Percentiles rank a stretch among this genome's conserved stretches.
Conservation (phyloP, 2,329 filamentous ascomycete genomes). For the Fusarium pseudoanthophilum region DNA sequence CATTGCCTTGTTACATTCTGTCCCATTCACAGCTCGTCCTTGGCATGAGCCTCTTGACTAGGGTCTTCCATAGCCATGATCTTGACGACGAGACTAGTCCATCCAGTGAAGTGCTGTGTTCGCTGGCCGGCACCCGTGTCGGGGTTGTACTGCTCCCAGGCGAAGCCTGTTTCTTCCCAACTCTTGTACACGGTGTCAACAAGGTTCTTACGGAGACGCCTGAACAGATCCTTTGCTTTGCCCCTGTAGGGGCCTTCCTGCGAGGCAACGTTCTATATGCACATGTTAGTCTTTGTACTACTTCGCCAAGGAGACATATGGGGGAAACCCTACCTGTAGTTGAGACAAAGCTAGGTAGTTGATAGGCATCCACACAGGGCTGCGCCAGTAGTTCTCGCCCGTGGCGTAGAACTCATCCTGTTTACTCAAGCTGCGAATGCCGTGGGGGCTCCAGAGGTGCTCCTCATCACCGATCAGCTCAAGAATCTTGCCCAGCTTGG, state of each 20-base stretch:
- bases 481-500: conserved; percentile 78
- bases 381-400: conserved; percentile 96
- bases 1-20: background rate
- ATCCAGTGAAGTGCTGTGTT: conserved; percentile 97
- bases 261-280: conserved; percentile 67
- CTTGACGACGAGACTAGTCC: conserved; percentile 98
- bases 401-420: conserved; percentile 86
- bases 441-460: conserved; percentile 89
- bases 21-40: conserved; percentile 60
- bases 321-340: conserved; percentile 72
- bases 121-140: conserved; percentile 93
- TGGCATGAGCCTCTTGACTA: conserved; percentile 45
- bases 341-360: conserved; percentile 88
- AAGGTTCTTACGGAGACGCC: conserved; percentile 80
- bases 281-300: conserved; percentile 45
- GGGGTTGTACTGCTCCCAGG: conserved; percentile 98
- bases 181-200: conserved; percentile 88
- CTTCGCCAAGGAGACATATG: background rate
- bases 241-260: conserved; percentile 74
- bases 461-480: conserved; percentile 83
- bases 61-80: conserved; percentile 94
- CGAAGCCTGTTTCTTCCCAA: conserved; percentile 93
- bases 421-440: conserved; percentile 90
- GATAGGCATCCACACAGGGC: conserved; percentile 94
- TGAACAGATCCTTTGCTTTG: conserved; percentile 79